Evolutionary conservation across 2,329 filamentous ascomycete species (phyloP).

Genomic region (Trichoderma citrinoviride): DNA sequence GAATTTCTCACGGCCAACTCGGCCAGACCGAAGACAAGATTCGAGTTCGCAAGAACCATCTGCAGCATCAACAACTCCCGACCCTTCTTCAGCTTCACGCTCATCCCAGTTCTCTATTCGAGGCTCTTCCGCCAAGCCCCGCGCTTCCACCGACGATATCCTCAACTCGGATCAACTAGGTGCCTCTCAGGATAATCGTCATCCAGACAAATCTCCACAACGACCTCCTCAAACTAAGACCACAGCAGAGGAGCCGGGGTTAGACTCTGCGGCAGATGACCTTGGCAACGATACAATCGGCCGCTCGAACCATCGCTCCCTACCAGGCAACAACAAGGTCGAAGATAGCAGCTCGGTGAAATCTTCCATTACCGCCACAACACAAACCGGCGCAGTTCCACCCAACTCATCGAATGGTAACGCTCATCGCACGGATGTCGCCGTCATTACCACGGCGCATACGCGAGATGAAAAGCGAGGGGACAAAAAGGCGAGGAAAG

Average conservation of each 20-base stretch:
- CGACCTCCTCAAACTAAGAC: constrained; percentile 47
- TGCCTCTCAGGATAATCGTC: constrained; percentile 29
- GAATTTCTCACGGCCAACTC: constrained; percentile 61
- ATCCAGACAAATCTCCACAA: constrained; percentile 45
- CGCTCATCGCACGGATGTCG: constrained; percentile 66
- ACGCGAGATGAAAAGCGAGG: constrained; percentile 65
- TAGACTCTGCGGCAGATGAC: constrained; percentile 36
- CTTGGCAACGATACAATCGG: not conserved
- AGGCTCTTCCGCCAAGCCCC: constrained; percentile 33
- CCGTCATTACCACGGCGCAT: constrained; percentile 72
- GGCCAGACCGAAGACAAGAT: constrained; percentile 44
- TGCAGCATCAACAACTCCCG: not conserved
- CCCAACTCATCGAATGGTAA: constrained; percentile 62
- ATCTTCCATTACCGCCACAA: constrained; percentile 22
- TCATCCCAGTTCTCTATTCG: constrained; percentile 38
- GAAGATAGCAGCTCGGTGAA: constrained; percentile 13
- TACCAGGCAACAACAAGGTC: not conserved
- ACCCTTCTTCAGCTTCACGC: constrained; percentile 24
- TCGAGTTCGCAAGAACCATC: constrained; percentile 47
- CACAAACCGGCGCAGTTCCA: constrained; percentile 45
- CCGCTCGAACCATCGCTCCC: not conserved
- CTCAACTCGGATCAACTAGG: constrained; percentile 46
- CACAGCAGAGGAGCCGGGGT: constrained; percentile 38
- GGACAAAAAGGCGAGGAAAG: constrained; percentile 75
- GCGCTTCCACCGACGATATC: constrained; percentile 61